Conservation (phyloP, 2,329 filamentous ascomycete species). For the Fusarium sp. region DNA sequence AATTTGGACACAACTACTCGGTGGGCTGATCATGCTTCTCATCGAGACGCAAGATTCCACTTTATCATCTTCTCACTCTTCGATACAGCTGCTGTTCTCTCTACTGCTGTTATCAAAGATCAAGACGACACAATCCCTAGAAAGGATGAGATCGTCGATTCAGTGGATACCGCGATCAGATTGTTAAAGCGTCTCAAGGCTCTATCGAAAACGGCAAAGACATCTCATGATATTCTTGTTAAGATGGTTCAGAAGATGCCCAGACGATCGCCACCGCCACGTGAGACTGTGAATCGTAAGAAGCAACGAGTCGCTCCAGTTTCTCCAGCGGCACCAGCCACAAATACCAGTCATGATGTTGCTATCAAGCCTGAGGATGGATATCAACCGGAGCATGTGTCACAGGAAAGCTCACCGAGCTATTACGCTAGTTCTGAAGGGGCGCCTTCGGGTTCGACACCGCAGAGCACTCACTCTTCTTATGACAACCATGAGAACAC, state of each 20-base stretch:
- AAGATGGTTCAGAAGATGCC: slow-evolving; percentile 45
- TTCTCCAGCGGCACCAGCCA: neutral
- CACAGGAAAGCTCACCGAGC: slow-evolving; percentile 28
- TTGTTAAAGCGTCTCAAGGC: slow-evolving; percentile 45
- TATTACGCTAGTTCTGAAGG: slow-evolving; percentile 19
- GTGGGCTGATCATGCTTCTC: slow-evolving; percentile 55
- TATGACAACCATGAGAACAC: slow-evolving; percentile 13
- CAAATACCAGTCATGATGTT: neutral
- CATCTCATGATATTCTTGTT: slow-evolving; percentile 47
- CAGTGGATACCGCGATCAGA: slow-evolving; percentile 48
- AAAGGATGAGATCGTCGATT: slow-evolving; percentile 50
- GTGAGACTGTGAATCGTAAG: slow-evolving; percentile 14
- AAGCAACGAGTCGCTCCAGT: slow-evolving; percentile 9
- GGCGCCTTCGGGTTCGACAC: slow-evolving; percentile 16
- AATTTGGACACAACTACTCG: slow-evolving; percentile 51
- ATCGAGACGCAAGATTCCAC: slow-evolving; percentile 59
- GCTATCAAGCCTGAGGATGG: slow-evolving; percentile 5
- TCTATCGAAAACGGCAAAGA: slow-evolving; percentile 48
- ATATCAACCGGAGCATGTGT: slow-evolving; percentile 5
- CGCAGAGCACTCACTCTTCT: slow-evolving; percentile 21
- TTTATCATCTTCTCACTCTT: slow-evolving; percentile 62
- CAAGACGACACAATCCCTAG: slow-evolving; percentile 49
- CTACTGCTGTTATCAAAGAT: slow-evolving; percentile 61
- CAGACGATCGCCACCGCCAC: slow-evolving; percentile 30
- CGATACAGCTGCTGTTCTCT: slow-evolving; percentile 59